These are phyloP conservation scores for Salix koriyanagi DNA, from an alignment of 345 rosid genomes.

Conservation along the genomic window DNA sequence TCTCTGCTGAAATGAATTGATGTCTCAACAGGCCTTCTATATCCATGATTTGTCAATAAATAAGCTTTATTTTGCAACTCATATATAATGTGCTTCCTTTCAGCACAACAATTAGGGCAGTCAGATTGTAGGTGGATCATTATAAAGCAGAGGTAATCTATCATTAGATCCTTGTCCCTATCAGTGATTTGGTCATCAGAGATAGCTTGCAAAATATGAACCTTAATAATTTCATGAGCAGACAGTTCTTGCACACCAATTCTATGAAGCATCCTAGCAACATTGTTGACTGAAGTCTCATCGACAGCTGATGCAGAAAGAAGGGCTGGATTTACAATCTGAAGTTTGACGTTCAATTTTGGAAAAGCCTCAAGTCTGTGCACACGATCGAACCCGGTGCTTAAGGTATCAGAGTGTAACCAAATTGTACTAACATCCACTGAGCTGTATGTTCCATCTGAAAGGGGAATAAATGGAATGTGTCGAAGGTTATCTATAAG, in stretches of 20 bases:
- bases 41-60: slow-evolving; percentile 68
- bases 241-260: slow-evolving; percentile 77
- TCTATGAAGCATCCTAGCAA: slow-evolving; percentile 53
- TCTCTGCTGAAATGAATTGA: slow-evolving; percentile 70
- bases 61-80: slow-evolving; percentile 63
- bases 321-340: slow-evolving; percentile 58
- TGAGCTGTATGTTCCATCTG: slow-evolving; percentile 69
- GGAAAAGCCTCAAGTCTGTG: slow-evolving; percentile 65
- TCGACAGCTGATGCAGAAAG: slow-evolving; percentile 44
- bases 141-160: slow-evolving; percentile 76
- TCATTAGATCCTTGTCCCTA: slow-evolving; percentile 42
- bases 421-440: slow-evolving; percentile 69
- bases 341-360: slow-evolving; percentile 60
- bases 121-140: slow-evolving; percentile 75
- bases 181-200: slow-evolving; percentile 31
- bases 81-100: slow-evolving; percentile 56
- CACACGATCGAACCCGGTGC: slow-evolving; percentile 41
- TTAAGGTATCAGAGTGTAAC: slow-evolving; percentile 59
- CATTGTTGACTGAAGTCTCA: slow-evolving; percentile 36
- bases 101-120: slow-evolving; percentile 59
- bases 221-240: slow-evolving; percentile 77
- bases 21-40: slow-evolving; percentile 43
- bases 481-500: slow-evolving; percentile 43
- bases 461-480: slow-evolving; percentile 75
- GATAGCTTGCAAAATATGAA: slow-evolving; percentile 69